These are phyloP conservation scores for Ceratocystis variospora DNA, from an alignment of 2,329 filamentous ascomycete genomes.

Conservation along the genomic window DNA sequence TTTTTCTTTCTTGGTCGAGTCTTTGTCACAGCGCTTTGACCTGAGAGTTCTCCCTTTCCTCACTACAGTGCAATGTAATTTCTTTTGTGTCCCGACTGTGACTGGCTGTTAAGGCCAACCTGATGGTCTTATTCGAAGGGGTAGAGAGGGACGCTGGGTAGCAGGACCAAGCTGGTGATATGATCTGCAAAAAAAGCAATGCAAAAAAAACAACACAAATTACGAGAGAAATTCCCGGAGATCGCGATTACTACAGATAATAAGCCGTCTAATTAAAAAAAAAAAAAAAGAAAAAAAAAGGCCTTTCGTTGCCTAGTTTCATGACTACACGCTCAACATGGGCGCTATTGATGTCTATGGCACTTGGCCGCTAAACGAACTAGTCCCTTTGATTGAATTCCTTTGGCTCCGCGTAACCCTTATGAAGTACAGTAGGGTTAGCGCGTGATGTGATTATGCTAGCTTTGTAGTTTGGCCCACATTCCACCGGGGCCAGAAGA, in stretches of 20 bases:
- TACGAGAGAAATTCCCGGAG: neutral
- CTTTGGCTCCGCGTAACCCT: neutral
- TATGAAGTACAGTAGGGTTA: neutral
- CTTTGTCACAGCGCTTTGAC: neutral
- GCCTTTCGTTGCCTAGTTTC: neutral
- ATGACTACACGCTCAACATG: neutral
- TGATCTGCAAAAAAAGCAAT: neutral
- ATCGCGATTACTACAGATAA: neutral
- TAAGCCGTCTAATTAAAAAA: neutral
- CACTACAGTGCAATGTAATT: slow-evolving; percentile 1
- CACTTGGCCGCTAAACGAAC: neutral
- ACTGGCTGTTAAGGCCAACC: neutral
- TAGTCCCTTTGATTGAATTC: neutral
- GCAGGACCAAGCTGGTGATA: neutral
- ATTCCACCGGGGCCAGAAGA: neutral
- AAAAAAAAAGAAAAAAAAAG: neutral
- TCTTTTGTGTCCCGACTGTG: neutral
- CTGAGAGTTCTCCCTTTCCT: neutral
- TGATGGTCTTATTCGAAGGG: neutral
- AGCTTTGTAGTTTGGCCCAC: neutral
- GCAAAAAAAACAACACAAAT: neutral
- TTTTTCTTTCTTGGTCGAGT: neutral
- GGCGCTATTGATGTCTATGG: neutral
- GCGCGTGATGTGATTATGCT: neutral
- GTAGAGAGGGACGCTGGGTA: neutral